phyloP scores from a whole-genome alignment of 108 stramenopile species.

The Asterionellopsis glacialis region DNA sequence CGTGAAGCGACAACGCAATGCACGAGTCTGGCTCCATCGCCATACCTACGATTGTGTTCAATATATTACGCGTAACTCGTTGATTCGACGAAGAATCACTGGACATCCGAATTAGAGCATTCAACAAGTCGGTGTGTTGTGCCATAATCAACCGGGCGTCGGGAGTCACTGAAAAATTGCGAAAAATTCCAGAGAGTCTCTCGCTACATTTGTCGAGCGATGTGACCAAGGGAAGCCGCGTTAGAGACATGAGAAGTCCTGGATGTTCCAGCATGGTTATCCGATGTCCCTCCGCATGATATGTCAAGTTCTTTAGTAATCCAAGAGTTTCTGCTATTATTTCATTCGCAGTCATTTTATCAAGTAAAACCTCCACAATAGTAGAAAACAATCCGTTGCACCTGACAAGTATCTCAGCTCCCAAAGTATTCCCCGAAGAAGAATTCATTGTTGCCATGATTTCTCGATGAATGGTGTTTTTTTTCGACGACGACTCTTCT shows the following conservation, averaged over 20 bases:
- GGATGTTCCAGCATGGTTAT: constrained; percentile 20
- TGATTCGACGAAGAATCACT: constrained; percentile 2
- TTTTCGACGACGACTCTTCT: not conserved
- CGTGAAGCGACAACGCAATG: constrained; percentile 32
- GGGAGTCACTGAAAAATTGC: constrained; percentile 34
- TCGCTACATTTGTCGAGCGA: constrained; percentile 21
- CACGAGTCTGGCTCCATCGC: constrained; percentile 32
- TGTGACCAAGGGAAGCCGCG: constrained; percentile 14
- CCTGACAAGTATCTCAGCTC: not conserved
- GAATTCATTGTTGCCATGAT: not conserved
- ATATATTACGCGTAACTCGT: constrained; percentile 22
- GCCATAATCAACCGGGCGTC: constrained; percentile 21
- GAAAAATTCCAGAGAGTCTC: constrained; percentile 36
- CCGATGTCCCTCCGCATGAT: constrained; percentile 36
- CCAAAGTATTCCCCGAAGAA: not conserved
- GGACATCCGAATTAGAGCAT: constrained; percentile 19
- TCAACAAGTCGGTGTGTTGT: constrained; percentile 22
- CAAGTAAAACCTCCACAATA: constrained; percentile 5
- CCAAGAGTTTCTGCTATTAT: constrained; percentile 21
- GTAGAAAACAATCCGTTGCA: not conserved
- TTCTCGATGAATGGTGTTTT: not conserved
- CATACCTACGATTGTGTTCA: constrained; percentile 31
- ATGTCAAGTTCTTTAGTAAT: constrained; percentile 38
- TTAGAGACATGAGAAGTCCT: constrained; percentile 13
- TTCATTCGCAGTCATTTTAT: not conserved